phyloP scores from a whole-genome alignment of 2,329 filamentous ascomycete genomes.

The Arthrobotrys pseudoclavata region DNA sequence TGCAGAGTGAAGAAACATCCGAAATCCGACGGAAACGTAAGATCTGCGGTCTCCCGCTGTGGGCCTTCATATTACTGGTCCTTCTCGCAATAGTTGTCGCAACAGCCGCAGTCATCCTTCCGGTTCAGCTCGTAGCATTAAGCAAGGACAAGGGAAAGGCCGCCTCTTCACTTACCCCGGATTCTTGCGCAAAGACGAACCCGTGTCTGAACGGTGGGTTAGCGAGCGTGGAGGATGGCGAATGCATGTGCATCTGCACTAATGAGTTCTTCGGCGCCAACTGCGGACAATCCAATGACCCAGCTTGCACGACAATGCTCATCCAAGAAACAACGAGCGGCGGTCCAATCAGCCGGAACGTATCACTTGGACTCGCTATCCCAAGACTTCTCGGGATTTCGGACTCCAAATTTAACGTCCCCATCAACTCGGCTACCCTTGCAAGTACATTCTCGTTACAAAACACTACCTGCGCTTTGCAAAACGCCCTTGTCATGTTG shows the following conservation, averaged over 20 bases:
- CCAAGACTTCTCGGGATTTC: constrained; percentile 79
- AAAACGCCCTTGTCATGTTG: constrained; percentile 91
- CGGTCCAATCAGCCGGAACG: constrained; percentile 70
- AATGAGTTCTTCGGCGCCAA: constrained; percentile 83
- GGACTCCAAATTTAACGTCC: constrained; percentile 78
- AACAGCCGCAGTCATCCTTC: constrained; percentile 84
- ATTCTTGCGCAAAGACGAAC: constrained; percentile 60
- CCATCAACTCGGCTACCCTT: constrained; percentile 78
- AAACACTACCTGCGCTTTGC: constrained; percentile 82
- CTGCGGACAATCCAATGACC: constrained; percentile 71
- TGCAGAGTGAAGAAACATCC: constrained; percentile 66
- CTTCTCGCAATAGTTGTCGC: constrained; percentile 79
- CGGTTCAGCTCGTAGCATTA: constrained; percentile 75
- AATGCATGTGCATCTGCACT: constrained; percentile 88
- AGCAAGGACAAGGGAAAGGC: constrained; percentile 67
- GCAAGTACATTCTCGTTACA: constrained; percentile 81
- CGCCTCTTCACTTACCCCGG: constrained; percentile 64
- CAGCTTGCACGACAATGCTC: constrained; percentile 72
- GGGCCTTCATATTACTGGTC: constrained; percentile 78
- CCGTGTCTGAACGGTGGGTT: constrained; percentile 54
- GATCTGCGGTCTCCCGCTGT: constrained; percentile 87
- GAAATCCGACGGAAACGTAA: constrained; percentile 67
- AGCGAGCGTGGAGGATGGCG: constrained; percentile 74
- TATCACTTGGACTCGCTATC: constrained; percentile 84
- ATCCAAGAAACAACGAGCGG: constrained; percentile 66